Base-by-base conservation (phyloP, 306 rosid species). In the Cicer judaicum region DNA sequence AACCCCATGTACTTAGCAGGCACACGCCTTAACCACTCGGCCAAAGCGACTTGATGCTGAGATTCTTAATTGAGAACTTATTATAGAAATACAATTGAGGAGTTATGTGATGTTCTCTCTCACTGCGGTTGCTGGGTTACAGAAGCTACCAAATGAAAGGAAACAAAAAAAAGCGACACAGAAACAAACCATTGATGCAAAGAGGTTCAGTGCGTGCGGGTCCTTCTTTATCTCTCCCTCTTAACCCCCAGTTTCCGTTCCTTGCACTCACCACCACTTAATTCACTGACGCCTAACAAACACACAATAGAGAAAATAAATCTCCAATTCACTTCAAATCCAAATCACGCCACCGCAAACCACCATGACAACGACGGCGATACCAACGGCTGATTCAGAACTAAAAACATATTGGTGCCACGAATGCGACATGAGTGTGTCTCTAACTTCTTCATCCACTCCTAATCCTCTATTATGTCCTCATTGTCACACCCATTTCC, bases 371-470 rank as follows among this genome's bases (percentile, higher is more conserved):
- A 49, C 61, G n/a, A 7, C 66, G 61, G 19, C 72, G 34, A 71
- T 47, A 21, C 63, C 49, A 66, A 55, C 80, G 64, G 70, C 15
- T 64, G 79, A 36, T 49, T 0, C 47, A 0, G 89, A 87, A 57
- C 41, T 79, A 7, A 88, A 84, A 67, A 89, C 92, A 0, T 92
- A 86, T 85, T 92, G 98, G 98, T 92, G 98, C 80, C 98, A 92
- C 68, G 92, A 88, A 71, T 92, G 98, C 78, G 98, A 92, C 72
- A 89, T 92, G 96, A 92, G 98, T 62, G 91, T 92, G 7, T 79
- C 90, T 18, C 82, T 92, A 21, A 48, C 72, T 19, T 44, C 66
- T 7, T 39, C 73, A 0, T 57, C 79, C 0, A 24, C 89, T 7
- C 55, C 87, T 1, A 43, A 83, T 2, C 64, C 88, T 61, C 78